These are phyloP conservation scores for Coemansia sp. DNA, from an alignment of 192 early-diverging fungal species.

Conservation along the genomic window DNA sequence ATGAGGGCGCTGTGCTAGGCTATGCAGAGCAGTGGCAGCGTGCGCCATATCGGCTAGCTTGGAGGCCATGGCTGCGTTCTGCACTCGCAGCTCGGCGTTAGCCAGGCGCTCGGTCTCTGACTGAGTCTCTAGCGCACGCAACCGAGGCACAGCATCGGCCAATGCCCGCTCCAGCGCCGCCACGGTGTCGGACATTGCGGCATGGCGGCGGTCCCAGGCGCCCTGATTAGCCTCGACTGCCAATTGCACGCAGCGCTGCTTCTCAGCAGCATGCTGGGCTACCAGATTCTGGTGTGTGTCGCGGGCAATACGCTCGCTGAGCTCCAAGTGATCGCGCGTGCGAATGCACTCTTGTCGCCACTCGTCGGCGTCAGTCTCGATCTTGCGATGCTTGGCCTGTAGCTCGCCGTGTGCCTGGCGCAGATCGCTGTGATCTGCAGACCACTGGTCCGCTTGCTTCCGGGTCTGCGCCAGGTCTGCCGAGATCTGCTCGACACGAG, in stretches of 20 bases:
- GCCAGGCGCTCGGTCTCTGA: slow-evolving; percentile 14
- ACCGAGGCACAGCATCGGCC: slow-evolving; percentile 30
- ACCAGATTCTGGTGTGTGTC: slow-evolving; percentile 1
- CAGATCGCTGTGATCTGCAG: neutral
- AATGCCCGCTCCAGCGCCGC: slow-evolving; percentile 27
- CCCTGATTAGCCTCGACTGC: neutral
- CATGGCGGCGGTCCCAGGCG: neutral
- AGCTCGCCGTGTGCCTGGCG: neutral
- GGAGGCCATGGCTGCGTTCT: slow-evolving; percentile 14
- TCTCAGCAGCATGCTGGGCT: neutral
- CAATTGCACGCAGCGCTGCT: slow-evolving; percentile 3
- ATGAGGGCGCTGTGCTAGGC: neutral
- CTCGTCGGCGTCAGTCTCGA: slow-evolving; percentile 14
- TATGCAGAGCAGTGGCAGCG: neutral
- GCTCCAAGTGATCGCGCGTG: slow-evolving; percentile 11
- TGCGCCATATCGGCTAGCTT: slow-evolving; percentile 18
- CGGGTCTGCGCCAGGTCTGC: neutral
- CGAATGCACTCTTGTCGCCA: slow-evolving; percentile 35
- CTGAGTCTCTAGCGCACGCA: slow-evolving; percentile 34
- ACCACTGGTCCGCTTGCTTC: neutral
- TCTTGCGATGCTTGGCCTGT: neutral
- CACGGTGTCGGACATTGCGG: slow-evolving; percentile 13
- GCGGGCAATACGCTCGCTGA: neutral
- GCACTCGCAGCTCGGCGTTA: slow-evolving; percentile 14
- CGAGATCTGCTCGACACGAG: neutral